Conservation (phyloP, 1,139 yeast genomes). For the Hemisphaericaspora subhashii region DNA sequence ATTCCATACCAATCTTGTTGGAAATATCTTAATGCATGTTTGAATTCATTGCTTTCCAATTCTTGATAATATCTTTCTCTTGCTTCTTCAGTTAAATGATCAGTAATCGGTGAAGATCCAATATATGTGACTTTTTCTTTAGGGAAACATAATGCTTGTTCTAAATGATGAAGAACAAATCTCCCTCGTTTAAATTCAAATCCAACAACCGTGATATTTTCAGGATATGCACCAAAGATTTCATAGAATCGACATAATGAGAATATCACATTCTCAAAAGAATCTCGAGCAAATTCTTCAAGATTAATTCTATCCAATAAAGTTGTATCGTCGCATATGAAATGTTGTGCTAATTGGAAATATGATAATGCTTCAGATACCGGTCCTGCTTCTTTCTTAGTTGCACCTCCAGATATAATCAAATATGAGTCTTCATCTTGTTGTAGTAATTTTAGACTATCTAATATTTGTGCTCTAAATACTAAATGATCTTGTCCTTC, state of each 20-base stretch:
- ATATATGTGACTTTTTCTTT: slow-evolving; percentile 42
- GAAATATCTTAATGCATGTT: slow-evolving; percentile 58
- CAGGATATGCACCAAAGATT: slow-evolving; percentile 48
- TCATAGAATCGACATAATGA: slow-evolving; percentile 60
- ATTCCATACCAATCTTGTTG: slow-evolving; percentile 63
- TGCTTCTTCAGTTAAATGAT: slow-evolving; percentile 19
- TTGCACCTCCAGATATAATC: slow-evolving; percentile 74
- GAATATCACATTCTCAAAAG: slow-evolving; percentile 74
- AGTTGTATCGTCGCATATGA: slow-evolving; percentile 13
- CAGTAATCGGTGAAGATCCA: slow-evolving; percentile 64
- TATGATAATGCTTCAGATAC: slow-evolving; percentile 66
- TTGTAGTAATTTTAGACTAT: slow-evolving; percentile 34
- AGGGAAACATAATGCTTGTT: slow-evolving; percentile 44
- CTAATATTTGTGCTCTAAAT: slow-evolving; percentile 61
- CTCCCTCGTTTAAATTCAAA: slow-evolving; percentile 70
- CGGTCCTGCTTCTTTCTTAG: slow-evolving; percentile 54
- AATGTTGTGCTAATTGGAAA: slow-evolving; percentile 32
- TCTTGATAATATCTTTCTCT: slow-evolving; percentile 39
- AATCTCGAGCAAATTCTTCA: slow-evolving; percentile 79
- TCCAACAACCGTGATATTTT: slow-evolving; percentile 58
- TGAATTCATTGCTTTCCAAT: slow-evolving; percentile 46
- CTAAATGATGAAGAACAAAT: slow-evolving; percentile 56
- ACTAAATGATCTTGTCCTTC: slow-evolving; percentile 69
- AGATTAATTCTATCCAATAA: slow-evolving; percentile 31
- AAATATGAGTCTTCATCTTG: slow-evolving; percentile 32